A percentile compares a stretch with the other conserved stretches of the same genome.
phyloP scores from a whole-genome alignment of 2,329 filamentous ascomycete species.

The Pestalotiopsis fici region DNA sequence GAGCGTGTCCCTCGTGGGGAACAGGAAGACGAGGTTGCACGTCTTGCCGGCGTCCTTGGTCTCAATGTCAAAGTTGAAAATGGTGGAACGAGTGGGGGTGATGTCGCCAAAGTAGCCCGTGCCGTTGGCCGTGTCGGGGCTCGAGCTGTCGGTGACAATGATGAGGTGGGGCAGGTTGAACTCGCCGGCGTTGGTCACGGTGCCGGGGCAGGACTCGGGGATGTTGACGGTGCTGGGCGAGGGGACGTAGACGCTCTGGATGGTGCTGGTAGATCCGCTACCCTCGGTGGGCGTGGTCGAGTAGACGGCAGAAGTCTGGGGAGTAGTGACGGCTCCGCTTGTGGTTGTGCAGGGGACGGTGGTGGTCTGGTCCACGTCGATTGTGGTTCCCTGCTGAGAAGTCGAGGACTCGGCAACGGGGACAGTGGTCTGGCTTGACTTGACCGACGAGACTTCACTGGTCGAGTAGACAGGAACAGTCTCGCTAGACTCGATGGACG shows the following conservation, averaged over 20 bases:
- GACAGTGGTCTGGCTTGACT: background rate
- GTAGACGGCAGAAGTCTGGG: background rate
- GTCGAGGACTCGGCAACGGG: background rate
- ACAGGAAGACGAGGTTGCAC: slow-evolving; percentile 66
- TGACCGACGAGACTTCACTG: background rate
- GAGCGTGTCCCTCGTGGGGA: slow-evolving; percentile 57
- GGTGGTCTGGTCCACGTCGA: background rate
- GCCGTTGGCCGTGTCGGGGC: slow-evolving; percentile 52
- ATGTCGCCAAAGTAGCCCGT: slow-evolving; percentile 58
- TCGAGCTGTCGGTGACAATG: slow-evolving; percentile 55
- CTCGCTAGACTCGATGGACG: background rate
- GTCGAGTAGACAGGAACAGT: background rate
- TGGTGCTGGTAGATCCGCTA: background rate
- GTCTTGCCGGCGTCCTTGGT: slow-evolving; percentile 56
- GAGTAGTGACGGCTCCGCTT: background rate
- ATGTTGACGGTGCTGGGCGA: slow-evolving; percentile 11
- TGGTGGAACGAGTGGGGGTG: slow-evolving; percentile 52
- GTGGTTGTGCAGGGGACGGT: background rate
- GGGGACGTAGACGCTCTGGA: background rate
- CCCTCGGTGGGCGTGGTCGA: background rate
- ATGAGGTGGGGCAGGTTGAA: slow-evolving; percentile 30
- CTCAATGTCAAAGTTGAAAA: slow-evolving; percentile 73
- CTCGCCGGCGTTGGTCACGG: background rate
- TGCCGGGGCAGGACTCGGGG: slow-evolving; percentile 14
- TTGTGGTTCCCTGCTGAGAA: background rate